A percentile compares a stretch with the other conserved stretches of the same genome.
phyloP scores from a whole-genome alignment of 495 filamentous ascomycete species.

The Hamigera avellanea region DNA sequence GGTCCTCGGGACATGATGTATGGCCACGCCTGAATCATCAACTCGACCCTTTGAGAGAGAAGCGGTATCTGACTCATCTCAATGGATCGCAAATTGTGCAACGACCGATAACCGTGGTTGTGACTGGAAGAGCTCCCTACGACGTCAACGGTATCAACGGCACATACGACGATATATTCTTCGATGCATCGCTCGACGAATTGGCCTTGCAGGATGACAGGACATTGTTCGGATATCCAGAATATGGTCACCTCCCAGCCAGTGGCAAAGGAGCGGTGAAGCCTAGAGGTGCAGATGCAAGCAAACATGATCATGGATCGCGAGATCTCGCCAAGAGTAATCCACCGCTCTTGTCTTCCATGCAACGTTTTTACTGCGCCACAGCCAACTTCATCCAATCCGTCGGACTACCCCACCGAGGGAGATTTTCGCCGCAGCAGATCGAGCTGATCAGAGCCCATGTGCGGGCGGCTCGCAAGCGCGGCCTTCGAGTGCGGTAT shows the following conservation, averaged over 20 bases:
- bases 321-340: too few relatives aligned
- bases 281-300: too few relatives aligned
- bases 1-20: constrained; percentile 30
- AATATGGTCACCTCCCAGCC: not conserved
- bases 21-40: constrained; percentile 36
- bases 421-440: constrained; percentile 31
- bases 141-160: constrained; percentile 29
- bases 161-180: constrained; percentile 52
- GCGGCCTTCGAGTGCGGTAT: constrained; percentile 52
- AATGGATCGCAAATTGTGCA: constrained; percentile 30
- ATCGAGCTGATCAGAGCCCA: constrained; percentile 42
- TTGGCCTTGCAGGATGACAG: constrained; percentile 12
- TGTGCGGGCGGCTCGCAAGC: constrained; percentile 44
- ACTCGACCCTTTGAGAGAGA: constrained; percentile 44
- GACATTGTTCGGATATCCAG: not conserved
- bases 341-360: too few relatives aligned
- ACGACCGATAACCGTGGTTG: constrained; percentile 60
- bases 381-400: constrained; percentile 28
- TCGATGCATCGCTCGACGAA: constrained; percentile 47
- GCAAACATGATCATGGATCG: too few relatives aligned
- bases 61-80: constrained; percentile 46
- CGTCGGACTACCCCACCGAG: constrained; percentile 22
- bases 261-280: too few relatives aligned
- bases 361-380: constrained; percentile 7
- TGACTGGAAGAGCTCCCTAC: constrained; percentile 53